Percentiles rank a stretch among this genome's conserved stretches.
Evolutionary conservation across 1,284 basidiomycete genomes (phyloP).

Genomic region (Exobasidium cylindrosporum): DNA sequence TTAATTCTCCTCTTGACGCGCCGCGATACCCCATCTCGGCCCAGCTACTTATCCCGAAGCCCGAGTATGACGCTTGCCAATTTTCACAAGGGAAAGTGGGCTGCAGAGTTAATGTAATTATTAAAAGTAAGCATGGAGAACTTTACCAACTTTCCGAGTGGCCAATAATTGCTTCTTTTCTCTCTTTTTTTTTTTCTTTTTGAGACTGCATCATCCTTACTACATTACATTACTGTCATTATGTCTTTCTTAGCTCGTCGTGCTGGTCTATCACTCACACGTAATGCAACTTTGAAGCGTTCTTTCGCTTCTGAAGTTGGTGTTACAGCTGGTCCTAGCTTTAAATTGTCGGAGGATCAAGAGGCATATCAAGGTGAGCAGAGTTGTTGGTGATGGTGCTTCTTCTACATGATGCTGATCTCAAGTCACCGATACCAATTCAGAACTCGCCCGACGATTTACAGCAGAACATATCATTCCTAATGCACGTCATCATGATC

Average conservation of each 20-base stretch:
- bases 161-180: too few relatives aligned
- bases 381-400: neutral
- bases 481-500: slow-evolving; percentile 56
- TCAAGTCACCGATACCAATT: neutral
- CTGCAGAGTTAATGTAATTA: too few relatives aligned
- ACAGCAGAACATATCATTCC: slow-evolving; percentile 60
- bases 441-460: slow-evolving; percentile 60
- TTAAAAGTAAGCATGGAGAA: too few relatives aligned
- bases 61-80: too few relatives aligned
- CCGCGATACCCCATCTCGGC: too few relatives aligned
- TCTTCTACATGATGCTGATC: neutral
- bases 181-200: too few relatives aligned
- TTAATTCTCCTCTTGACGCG: too few relatives aligned
- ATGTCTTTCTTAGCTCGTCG: slow-evolving; percentile 15
- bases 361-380: slow-evolving; percentile 53
- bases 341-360: slow-evolving; percentile 55
- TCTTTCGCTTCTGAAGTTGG: slow-evolving; percentile 8
- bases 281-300: neutral
- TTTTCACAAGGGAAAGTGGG: too few relatives aligned
- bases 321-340: slow-evolving; percentile 23
- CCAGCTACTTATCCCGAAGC: too few relatives aligned
- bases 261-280: neutral
- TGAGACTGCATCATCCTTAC: too few relatives aligned
- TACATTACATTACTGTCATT: too few relatives aligned
- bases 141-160: too few relatives aligned